Evolutionary conservation across 1,284 basidiomycete species (phyloP).

Genomic region (Peniophora sp.): DNA sequence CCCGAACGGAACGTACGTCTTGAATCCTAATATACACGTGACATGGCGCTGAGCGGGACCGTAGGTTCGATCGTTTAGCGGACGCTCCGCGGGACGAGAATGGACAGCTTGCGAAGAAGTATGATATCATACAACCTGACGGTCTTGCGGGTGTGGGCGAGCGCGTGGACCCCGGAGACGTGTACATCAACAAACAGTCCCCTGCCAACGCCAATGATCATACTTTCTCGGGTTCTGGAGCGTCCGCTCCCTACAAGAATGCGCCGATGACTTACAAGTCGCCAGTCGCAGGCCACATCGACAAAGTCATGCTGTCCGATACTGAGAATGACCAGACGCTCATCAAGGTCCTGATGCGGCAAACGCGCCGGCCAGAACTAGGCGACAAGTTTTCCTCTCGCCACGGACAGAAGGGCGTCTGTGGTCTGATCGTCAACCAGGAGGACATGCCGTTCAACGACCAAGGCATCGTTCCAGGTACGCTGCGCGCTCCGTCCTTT

Average conservation of each 20-base stretch:
- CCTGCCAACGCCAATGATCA: conserved; percentile 88
- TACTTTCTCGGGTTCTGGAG: conserved; percentile 72
- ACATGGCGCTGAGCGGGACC: neutral
- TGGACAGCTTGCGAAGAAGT: conserved; percentile 73
- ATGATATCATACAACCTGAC: conserved; percentile 86
- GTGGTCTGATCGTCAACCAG: conserved; percentile 96
- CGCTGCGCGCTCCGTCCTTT: neutral
- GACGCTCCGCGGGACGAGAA: conserved; percentile 86
- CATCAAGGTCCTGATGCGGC: conserved; percentile 97
- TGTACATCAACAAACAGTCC: conserved; percentile 96
- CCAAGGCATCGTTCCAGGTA: conserved; percentile 88
- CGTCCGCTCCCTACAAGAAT: conserved; percentile 81
- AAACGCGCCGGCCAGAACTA: conserved; percentile 93
- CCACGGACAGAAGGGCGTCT: conserved; percentile 99
- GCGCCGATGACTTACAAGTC: conserved; percentile 89
- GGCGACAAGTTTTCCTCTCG: conserved; percentile 99
- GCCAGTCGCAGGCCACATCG: conserved; percentile 88
- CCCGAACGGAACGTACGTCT: conserved; percentile 88
- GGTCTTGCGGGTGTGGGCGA: conserved; percentile 95
- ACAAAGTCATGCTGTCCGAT: conserved; percentile 97
- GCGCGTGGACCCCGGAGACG: conserved; percentile 86
- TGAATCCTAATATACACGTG: conserved; percentile 3
- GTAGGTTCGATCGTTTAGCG: conserved; percentile 86
- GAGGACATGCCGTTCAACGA: conserved; percentile 99
- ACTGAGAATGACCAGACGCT: conserved; percentile 95